Percentiles rank a stretch among this genome's conserved stretches.
Conservation (phyloP, 352 stramenopile species). For the Pythium chondricola region DNA sequence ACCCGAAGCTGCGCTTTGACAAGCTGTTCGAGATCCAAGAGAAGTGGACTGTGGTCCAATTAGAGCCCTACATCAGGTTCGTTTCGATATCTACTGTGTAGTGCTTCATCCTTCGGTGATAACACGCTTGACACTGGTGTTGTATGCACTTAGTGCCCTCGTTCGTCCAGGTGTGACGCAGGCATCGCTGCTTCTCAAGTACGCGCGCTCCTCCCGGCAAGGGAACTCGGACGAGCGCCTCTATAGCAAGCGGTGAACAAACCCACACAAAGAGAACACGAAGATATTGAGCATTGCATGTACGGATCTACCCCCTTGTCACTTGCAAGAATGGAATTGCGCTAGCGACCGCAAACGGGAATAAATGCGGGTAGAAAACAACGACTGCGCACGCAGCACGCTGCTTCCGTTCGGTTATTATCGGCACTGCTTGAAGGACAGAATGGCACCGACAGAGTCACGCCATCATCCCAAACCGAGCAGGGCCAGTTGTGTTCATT, state of each 20-base stretch:
- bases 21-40: slow-evolving; percentile 73
- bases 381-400: neutral
- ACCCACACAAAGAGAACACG: neutral
- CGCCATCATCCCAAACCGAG: slow-evolving; percentile 37
- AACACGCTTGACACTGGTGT: slow-evolving; percentile 1
- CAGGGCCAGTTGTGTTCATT: slow-evolving; percentile 25
- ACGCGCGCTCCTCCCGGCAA: slow-evolving; percentile 76
- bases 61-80: slow-evolving; percentile 80
- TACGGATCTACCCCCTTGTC: slow-evolving; percentile 8
- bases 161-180: slow-evolving; percentile 59
- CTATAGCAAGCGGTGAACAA: slow-evolving; percentile 57
- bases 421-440: slow-evolving; percentile 38
- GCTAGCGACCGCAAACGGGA: slow-evolving; percentile 1
- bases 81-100: slow-evolving; percentile 8
- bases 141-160: slow-evolving; percentile 35
- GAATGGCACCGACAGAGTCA: slow-evolving; percentile 21
- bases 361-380: neutral
- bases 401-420: slow-evolving; percentile 11
- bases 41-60: slow-evolving; percentile 76
- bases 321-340: neutral
- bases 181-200: slow-evolving; percentile 70
- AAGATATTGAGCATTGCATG: slow-evolving; percentile 1
- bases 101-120: neutral
- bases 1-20: slow-evolving; percentile 73
- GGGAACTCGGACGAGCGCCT: slow-evolving; percentile 58